These are phyloP conservation scores for Erythrophleum fordii DNA, from an alignment of 306 rosid genomes.

Conservation along the genomic window DNA sequence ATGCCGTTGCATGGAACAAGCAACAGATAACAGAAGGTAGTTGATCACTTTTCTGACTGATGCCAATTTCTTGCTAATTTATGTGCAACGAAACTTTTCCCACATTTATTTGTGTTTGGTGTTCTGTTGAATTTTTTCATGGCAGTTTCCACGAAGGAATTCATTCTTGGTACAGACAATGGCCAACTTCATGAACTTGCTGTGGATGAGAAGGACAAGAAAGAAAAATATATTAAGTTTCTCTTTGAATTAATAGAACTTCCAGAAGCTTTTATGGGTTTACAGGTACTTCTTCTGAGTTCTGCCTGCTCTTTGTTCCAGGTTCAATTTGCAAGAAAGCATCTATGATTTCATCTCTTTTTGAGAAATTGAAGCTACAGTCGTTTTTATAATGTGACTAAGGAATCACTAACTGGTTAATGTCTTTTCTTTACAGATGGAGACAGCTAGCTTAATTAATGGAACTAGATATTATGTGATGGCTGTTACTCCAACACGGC, in stretches of 20 bases:
- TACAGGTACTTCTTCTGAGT: slow-evolving; percentile 60
- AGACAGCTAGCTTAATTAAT: slow-evolving; percentile 71
- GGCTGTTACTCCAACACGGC: slow-evolving; percentile 96
- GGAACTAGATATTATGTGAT: slow-evolving; percentile 92
- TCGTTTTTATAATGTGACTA: not conserved
- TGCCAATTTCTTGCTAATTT: slow-evolving; percentile 25
- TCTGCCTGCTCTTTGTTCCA: slow-evolving; percentile 22
- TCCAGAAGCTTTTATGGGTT: slow-evolving; percentile 86
- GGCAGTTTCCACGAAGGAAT: slow-evolving; percentile 89
- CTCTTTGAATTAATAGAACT: slow-evolving; percentile 74
- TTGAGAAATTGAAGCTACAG: slow-evolving; percentile 19
- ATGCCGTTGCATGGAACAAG: slow-evolving; percentile 92
- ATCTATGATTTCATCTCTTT: slow-evolving; percentile 33
- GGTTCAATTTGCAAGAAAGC: slow-evolving; percentile 26
- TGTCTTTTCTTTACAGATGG: slow-evolving; percentile 72
- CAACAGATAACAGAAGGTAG: slow-evolving; percentile 94
- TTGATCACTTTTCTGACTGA: slow-evolving; percentile 15
- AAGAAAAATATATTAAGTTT: slow-evolving; percentile 85
- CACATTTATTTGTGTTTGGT: slow-evolving; percentile 31
- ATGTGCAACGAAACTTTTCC: not conserved
- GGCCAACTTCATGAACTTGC: slow-evolving; percentile 86
- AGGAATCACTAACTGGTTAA: slow-evolving; percentile 39
- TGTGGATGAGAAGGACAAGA: slow-evolving; percentile 97
- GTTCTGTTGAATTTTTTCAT: slow-evolving; percentile 39
- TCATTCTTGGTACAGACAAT: slow-evolving; percentile 82